phyloP scores from a whole-genome alignment of 2,329 filamentous ascomycete species.

The Fragosphaeria purpurea region DNA sequence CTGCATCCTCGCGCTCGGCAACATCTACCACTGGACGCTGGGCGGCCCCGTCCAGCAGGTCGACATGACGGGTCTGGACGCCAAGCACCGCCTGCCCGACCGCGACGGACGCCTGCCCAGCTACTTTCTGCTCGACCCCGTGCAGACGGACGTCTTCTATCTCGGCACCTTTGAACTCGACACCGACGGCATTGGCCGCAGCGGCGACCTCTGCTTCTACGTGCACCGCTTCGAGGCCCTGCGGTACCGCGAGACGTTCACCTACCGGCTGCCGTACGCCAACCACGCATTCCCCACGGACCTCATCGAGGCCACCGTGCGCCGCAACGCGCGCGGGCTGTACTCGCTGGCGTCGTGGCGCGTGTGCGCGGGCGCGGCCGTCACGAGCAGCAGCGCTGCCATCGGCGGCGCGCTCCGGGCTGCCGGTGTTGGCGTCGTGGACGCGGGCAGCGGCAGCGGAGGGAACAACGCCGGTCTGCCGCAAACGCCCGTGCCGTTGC shows the following conservation, averaged over 20 bases:
- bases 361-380: not conserved
- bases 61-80: constrained; percentile 6
- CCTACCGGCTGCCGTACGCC: constrained; percentile 3
- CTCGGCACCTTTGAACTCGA: constrained; percentile 8
- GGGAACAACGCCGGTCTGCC: no score
- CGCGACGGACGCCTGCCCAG: constrained; percentile 10
- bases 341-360: constrained; percentile 10
- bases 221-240: constrained; percentile 9
- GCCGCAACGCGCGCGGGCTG: constrained; percentile 6
- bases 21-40: constrained; percentile 8
- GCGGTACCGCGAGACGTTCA: constrained; percentile 6
- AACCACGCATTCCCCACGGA: constrained; percentile 2
- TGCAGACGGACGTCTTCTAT: constrained; percentile 8
- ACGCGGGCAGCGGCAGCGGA: no score
- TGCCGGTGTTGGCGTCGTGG: no score
- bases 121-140: constrained; percentile 9
- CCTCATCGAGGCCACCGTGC: constrained; percentile 7
- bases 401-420: no score
- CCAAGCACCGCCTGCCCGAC: constrained; percentile 8
- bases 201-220: constrained; percentile 5
- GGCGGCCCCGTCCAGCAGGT: constrained; percentile 7
- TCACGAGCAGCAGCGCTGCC: not conserved
- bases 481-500: no score
- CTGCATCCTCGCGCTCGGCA: constrained; percentile 6
- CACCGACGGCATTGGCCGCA: not conserved